phyloP scores from a whole-genome alignment of 2,329 filamentous ascomycete species.

The Talaromyces atroroseus region DNA sequence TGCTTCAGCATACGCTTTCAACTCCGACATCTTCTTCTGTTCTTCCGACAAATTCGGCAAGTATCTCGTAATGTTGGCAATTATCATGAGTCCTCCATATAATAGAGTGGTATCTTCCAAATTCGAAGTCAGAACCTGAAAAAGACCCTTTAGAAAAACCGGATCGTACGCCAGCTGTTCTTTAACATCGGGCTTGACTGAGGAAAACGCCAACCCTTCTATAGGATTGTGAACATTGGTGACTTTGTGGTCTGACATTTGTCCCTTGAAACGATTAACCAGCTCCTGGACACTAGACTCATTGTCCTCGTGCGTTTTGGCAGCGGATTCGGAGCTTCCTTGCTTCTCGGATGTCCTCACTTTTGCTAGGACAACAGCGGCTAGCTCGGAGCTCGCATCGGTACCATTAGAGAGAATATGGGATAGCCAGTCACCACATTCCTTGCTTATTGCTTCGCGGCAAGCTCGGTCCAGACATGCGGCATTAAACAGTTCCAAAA shows the following conservation, averaged over 20 bases:
- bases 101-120: slow-evolving; percentile 64
- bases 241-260: slow-evolving; percentile 37
- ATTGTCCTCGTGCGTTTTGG: slow-evolving; percentile 33
- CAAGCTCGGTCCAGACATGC: slow-evolving; percentile 82
- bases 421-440: slow-evolving; percentile 82
- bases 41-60: slow-evolving; percentile 75
- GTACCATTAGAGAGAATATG: slow-evolving; percentile 71
- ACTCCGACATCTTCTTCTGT: slow-evolving; percentile 82
- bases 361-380: slow-evolving; percentile 72
- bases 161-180: slow-evolving; percentile 68
- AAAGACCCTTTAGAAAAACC: slow-evolving; percentile 63
- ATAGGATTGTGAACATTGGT: slow-evolving; percentile 67
- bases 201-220: slow-evolving; percentile 88
- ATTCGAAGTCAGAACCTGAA: slow-evolving; percentile 45
- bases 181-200: slow-evolving; percentile 77
- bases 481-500: slow-evolving; percentile 83
- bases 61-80: slow-evolving; percentile 80
- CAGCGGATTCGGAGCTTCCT: slow-evolving; percentile 25
- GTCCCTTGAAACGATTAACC: slow-evolving; percentile 50
- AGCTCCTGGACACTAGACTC: slow-evolving; percentile 46
- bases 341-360: slow-evolving; percentile 34
- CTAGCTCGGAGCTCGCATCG: slow-evolving; percentile 47
- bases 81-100: slow-evolving; percentile 80
- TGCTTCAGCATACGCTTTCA: slow-evolving; percentile 91
- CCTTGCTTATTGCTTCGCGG: slow-evolving; percentile 74